Evolutionary conservation across 2,329 filamentous ascomycete genomes (phyloP).

Genomic region (Phialocephala subalpina): DNA sequence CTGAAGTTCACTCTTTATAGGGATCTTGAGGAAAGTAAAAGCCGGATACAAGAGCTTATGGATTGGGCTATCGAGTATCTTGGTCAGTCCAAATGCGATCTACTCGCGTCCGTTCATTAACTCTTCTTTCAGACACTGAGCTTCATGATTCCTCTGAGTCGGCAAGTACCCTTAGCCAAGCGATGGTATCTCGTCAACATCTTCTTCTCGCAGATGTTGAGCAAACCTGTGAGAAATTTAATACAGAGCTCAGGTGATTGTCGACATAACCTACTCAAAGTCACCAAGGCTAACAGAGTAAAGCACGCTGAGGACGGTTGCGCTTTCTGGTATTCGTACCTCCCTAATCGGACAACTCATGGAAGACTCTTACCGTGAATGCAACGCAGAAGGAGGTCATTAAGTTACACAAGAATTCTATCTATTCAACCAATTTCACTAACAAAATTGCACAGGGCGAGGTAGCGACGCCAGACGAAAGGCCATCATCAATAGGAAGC

Average conservation of each 20-base stretch:
- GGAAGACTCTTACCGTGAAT: constrained; percentile 45
- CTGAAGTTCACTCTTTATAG: constrained; percentile 33
- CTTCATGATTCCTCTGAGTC: constrained; percentile 15
- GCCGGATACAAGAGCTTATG: constrained; percentile 30
- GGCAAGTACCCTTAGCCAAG: constrained; percentile 35
- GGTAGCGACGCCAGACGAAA: constrained; percentile 47
- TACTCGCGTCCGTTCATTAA: constrained; percentile 6
- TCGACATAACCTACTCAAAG: background rate
- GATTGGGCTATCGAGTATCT: constrained; percentile 21
- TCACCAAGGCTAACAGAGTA: background rate
- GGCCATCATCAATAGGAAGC: constrained; percentile 42
- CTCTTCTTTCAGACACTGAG: constrained; percentile 17
- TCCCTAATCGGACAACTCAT: constrained; percentile 49
- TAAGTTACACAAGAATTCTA: background rate
- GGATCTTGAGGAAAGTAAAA: constrained; percentile 25
- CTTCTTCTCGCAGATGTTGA: constrained; percentile 44
- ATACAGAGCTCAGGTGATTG: constrained; percentile 22
- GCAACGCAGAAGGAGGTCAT: constrained; percentile 44
- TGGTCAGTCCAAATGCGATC: constrained; percentile 11
- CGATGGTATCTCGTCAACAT: constrained; percentile 41
- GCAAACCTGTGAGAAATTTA: constrained; percentile 37
- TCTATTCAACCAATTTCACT: background rate
- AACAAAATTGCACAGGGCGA: constrained; percentile 39
- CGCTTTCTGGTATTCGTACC: constrained; percentile 47
- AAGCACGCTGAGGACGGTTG: constrained; percentile 47